Percentiles rank a stretch among this genome's conserved stretches.
Evolutionary conservation across 208 protist species (phyloP).

Genomic region (Endotrypanum monterogeii): DNA sequence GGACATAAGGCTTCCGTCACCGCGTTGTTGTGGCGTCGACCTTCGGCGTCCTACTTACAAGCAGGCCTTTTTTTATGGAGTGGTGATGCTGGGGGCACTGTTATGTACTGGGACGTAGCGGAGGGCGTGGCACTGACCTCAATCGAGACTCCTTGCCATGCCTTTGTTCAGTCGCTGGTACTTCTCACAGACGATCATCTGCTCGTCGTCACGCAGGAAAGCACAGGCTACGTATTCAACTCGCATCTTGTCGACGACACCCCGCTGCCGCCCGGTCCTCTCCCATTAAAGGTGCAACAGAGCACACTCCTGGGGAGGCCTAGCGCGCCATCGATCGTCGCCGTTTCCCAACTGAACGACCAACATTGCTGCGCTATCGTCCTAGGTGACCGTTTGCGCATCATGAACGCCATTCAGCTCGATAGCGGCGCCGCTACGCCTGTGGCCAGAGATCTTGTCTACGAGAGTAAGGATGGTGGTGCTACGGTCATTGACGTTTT

Average conservation of each 20-base stretch:
- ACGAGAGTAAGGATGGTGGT: conserved; percentile 62
- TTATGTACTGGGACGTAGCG: conserved; percentile 81
- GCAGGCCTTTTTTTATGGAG: conserved; percentile 68
- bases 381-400: conserved; percentile 67
- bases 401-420: conserved; percentile 45
- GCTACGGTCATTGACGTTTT: conserved; percentile 74
- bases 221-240: conserved; percentile 69
- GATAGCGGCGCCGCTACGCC: conserved; percentile 16
- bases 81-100: conserved; percentile 44
- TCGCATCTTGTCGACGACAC: conserved; percentile 51
- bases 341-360: conserved; percentile 46
- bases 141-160: conserved; percentile 45
- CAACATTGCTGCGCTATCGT: conserved; percentile 50
- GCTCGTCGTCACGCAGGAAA: conserved; percentile 52
- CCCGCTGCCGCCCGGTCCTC: conserved; percentile 29
- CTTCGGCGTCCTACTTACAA: conserved; percentile 61
- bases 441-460: conserved; percentile 62
- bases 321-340: conserved; percentile 30
- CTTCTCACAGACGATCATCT: conserved; percentile 62
- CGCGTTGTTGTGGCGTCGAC: conserved; percentile 66
- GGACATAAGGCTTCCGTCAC: conserved; percentile 59
- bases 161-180: conserved; percentile 43
- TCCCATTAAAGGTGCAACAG: conserved; percentile 32
- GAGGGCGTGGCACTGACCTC: conserved; percentile 60
- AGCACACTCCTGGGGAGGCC: conserved; percentile 9